Conservation (phyloP, 176 grass and related monocot genomes). For the Pontederia paniculata region DNA sequence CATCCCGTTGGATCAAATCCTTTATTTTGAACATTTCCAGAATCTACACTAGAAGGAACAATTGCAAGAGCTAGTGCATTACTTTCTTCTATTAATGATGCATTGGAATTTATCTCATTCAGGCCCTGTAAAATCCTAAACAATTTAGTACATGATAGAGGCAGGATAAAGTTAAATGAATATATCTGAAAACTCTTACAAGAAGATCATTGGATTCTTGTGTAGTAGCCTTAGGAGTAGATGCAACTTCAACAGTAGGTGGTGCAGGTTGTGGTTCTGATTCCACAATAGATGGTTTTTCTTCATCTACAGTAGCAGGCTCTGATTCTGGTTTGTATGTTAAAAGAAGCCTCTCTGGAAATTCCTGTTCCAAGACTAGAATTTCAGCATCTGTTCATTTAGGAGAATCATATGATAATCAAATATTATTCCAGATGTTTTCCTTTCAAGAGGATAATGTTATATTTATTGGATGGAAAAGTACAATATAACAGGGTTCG, state of each 20-base stretch:
- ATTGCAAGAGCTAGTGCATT: conserved; percentile 78
- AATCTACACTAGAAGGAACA: conserved; percentile 42
- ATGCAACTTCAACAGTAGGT: conserved; percentile 36
- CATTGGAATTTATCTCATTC: conserved; percentile 48
- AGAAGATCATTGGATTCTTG: conserved; percentile 63
- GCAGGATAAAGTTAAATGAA: conserved; percentile 14
- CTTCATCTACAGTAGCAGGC: conserved; percentile 42
- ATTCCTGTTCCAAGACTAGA: conserved; percentile 47
- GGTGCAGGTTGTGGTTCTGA: conserved; percentile 10
- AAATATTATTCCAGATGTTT: neutral
- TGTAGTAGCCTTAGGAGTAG: conserved; percentile 17
- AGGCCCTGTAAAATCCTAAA: conserved; percentile 48
- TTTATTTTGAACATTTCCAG: conserved; percentile 36
- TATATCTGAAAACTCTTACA: conserved; percentile 31
- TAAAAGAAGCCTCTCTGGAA: conserved; percentile 84
- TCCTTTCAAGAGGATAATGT: no score
- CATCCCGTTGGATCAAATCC: conserved; percentile 96
- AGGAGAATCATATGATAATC: neutral
- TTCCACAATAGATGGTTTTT: conserved; percentile 41
- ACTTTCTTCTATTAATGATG: conserved; percentile 66
- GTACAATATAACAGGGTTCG: no score
- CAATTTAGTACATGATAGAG: neutral
- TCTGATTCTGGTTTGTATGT: conserved; percentile 75
- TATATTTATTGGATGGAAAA: no score
- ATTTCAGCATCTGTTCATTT: conserved; percentile 17